Conservation (phyloP, 805 yeast genomes). For the Candida nanaspora region DNA sequence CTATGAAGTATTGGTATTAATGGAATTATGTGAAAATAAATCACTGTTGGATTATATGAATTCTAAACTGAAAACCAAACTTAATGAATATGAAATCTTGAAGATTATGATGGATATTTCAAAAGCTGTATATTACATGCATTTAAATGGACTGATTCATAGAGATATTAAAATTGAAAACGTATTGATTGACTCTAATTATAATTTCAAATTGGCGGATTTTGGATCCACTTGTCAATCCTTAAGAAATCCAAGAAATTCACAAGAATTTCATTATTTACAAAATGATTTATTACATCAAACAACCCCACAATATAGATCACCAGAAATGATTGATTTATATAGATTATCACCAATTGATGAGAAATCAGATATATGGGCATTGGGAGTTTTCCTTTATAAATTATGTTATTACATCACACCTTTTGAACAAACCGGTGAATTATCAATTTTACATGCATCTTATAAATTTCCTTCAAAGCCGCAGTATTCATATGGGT, state of each 20-base stretch:
- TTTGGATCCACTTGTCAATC: constrained; percentile 83
- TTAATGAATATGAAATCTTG: constrained; percentile 68
- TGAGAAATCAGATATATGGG: constrained; percentile 95
- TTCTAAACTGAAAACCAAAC: constrained; percentile 68
- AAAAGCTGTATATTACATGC: constrained; percentile 81
- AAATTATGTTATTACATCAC: constrained; percentile 89
- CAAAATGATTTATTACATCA: constrained; percentile 82
- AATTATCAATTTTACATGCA: constrained; percentile 80
- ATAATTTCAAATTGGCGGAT: constrained; percentile 79
- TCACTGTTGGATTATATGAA: constrained; percentile 91
- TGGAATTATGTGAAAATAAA: constrained; percentile 88
- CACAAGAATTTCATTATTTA: constrained; percentile 64
- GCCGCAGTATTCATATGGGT: constrained; percentile 64
- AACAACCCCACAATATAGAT: constrained; percentile 92
- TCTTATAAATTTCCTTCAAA: constrained; percentile 65
- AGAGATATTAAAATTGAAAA: constrained; percentile 94
- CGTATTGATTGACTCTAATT: constrained; percentile 67
- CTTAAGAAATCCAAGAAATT: constrained; percentile 67
- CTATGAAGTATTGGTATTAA: constrained; percentile 83
- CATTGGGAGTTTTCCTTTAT: constrained; percentile 85
- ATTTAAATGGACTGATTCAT: constrained; percentile 70
- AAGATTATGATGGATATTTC: constrained; percentile 80
- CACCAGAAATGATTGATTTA: constrained; percentile 94
- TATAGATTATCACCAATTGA: constrained; percentile 79
- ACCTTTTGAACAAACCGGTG: constrained; percentile 88